These are phyloP conservation scores for Chlamydomonas sphaeroides DNA, from an alignment of 139 green algal species.

Conservation along the genomic window DNA sequence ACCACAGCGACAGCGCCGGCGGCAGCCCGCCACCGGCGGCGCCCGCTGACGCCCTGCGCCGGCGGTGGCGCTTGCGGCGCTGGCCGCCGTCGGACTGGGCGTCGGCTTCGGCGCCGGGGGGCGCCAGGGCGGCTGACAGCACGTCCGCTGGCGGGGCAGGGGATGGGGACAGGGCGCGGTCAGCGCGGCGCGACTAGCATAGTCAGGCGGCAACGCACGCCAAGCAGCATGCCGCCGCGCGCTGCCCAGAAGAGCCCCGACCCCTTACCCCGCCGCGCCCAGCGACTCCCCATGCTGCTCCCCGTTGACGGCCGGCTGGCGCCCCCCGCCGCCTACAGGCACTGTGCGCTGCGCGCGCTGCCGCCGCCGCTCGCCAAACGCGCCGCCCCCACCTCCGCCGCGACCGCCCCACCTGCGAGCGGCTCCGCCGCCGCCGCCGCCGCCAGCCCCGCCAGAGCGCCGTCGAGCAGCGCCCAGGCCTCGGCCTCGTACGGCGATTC, in stretches of 20 bases:
- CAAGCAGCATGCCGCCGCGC: not conserved
- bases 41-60: not conserved
- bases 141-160: too few species aligned
- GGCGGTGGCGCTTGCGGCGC: too few species aligned
- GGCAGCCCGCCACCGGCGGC: not conserved
- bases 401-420: not conserved
- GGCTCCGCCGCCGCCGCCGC: not conserved
- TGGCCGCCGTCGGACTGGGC: too few species aligned
- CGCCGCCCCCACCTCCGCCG: too few species aligned
- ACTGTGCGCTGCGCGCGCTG: too few species aligned
- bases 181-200: not conserved
- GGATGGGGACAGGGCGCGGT: too few species aligned
- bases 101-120: not conserved
- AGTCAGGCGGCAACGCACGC: not conserved
- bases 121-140: too few species aligned
- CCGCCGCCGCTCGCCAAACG: too few species aligned
- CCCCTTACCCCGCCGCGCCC: not conserved
- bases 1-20: not conserved
- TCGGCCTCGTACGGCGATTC: conserved; percentile 21
- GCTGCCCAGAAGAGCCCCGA: not conserved
- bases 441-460: not conserved
- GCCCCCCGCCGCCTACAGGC: too few species aligned
- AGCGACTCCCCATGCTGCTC: too few species aligned
- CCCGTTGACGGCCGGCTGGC: too few species aligned
- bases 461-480: conserved; percentile 10